These are phyloP conservation scores for Cystobasidiaceae sp. DNA, from an alignment of 1,284 basidiomycete genomes.

Conservation along the genomic window DNA sequence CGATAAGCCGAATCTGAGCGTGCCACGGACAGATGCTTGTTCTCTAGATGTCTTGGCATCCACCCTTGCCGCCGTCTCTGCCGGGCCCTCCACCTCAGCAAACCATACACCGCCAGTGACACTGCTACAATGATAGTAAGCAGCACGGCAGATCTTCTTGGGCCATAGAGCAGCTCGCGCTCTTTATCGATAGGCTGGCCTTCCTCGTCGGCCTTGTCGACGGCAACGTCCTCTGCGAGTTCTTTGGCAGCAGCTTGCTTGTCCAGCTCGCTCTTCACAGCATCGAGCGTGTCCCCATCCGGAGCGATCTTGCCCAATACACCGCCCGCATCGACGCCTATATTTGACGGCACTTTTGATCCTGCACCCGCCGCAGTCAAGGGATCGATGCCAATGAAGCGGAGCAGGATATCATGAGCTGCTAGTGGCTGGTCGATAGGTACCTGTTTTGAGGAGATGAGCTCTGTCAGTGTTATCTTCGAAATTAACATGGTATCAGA, in stretches of 20 bases:
- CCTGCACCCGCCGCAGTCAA: slow-evolving; percentile 64
- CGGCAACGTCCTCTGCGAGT: slow-evolving; percentile 10
- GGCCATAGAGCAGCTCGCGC: slow-evolving; percentile 39
- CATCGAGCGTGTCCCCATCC: slow-evolving; percentile 35
- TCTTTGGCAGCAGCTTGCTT: slow-evolving; percentile 14
- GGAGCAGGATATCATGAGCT: slow-evolving; percentile 94
- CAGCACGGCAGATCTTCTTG: slow-evolving; percentile 38
- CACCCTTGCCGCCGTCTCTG: slow-evolving; percentile 6
- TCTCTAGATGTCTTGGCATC: background rate
- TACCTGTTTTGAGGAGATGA: background rate
- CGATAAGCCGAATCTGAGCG: background rate
- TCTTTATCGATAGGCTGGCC: slow-evolving; percentile 36
- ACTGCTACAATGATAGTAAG: slow-evolving; percentile 33
- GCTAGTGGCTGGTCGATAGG: slow-evolving; percentile 79
- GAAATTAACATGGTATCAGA: background rate
- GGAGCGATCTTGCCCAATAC: slow-evolving; percentile 43
- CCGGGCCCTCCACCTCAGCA: slow-evolving; percentile 22
- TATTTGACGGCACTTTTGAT: slow-evolving; percentile 65
- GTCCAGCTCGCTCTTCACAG: slow-evolving; percentile 11
- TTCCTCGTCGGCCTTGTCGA: slow-evolving; percentile 18
- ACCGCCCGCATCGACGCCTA: slow-evolving; percentile 63
- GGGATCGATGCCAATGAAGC: slow-evolving; percentile 87
- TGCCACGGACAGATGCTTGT: background rate
- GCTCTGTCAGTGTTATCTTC: background rate
- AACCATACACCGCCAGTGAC: slow-evolving; percentile 3